Percentiles rank a stretch among this genome's conserved stretches.
phyloP scores from a whole-genome alignment of 2,329 filamentous ascomycete genomes.

The Byssochlamys sp. region DNA sequence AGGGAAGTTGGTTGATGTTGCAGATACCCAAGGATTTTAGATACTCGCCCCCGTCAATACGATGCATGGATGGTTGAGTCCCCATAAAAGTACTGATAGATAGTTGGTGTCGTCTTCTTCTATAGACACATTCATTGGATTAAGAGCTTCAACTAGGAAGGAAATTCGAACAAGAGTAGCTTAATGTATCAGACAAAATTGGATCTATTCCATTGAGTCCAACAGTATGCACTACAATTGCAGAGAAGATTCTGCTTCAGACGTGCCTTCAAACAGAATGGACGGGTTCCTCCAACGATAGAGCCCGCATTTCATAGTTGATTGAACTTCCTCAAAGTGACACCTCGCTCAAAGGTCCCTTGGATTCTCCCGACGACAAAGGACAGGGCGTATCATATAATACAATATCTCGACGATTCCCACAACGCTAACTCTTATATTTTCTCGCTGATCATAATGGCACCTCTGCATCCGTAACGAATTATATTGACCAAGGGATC shows the following conservation, averaged over 20 bases:
- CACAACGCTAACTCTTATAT: conserved; percentile 21
- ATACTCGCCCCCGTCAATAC: background rate
- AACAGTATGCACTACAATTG: background rate
- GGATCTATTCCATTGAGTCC: too few species aligned
- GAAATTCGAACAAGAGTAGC: too few species aligned
- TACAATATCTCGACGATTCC: background rate
- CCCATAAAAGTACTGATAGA: background rate
- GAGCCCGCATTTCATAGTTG: background rate
- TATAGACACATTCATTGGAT: background rate
- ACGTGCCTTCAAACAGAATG: background rate
- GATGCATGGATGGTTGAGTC: background rate
- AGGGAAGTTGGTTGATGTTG: background rate
- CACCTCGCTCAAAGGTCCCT: background rate
- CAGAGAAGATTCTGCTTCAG: background rate
- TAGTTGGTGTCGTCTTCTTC: background rate
- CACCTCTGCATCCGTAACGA: conserved; percentile 76
- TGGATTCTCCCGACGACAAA: background rate
- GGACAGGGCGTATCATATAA: background rate
- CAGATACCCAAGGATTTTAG: background rate
- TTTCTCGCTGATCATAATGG: conserved; percentile 70
- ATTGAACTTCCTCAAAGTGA: background rate
- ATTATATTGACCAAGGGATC: conserved; percentile 81
- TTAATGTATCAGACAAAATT: too few species aligned
- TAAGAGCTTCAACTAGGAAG: background rate
- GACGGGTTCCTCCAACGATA: background rate